phyloP scores from a whole-genome alignment of 441 rosid species.

The Gossypium trilobum region DNA sequence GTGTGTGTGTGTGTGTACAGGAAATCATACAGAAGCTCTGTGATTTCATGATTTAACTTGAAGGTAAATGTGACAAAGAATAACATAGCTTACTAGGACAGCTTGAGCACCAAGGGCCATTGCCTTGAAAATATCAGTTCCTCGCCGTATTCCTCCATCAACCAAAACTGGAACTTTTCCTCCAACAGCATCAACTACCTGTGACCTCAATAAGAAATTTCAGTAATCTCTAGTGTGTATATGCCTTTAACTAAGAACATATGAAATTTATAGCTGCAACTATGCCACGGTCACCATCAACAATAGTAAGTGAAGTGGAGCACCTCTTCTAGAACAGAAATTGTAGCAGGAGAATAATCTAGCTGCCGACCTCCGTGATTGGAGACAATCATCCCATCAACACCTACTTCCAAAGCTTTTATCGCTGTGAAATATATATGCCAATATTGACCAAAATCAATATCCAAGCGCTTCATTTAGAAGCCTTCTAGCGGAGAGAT shows the following conservation, averaged over 20 bases:
- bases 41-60: not conserved
- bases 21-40: not conserved
- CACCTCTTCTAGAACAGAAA: slow-evolving; percentile 38
- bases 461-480: no score
- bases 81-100: slow-evolving; percentile 47
- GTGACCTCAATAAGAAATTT: slow-evolving; percentile 10
- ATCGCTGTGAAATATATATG: slow-evolving; percentile 21
- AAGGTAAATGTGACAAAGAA: no score
- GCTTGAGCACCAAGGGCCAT: slow-evolving; percentile 81
- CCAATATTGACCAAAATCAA: not conserved
- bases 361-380: slow-evolving; percentile 44
- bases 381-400: slow-evolving; percentile 35
- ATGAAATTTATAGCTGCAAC: not conserved
- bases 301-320: not conserved
- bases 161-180: slow-evolving; percentile 62
- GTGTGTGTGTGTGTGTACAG: not conserved
- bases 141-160: slow-evolving; percentile 81
- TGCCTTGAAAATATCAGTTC: slow-evolving; percentile 83
- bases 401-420: slow-evolving; percentile 30
- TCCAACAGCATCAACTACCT: slow-evolving; percentile 61
- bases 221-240: not conserved
- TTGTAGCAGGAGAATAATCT: slow-evolving; percentile 29
- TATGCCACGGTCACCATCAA: not conserved
- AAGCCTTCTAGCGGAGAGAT: no score
- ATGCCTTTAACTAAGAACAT: not conserved